A percentile compares a stretch with the other conserved stretches of the same genome.
These are phyloP conservation scores for Sequoia sempervirens DNA, from an alignment of 75 land plant species.

Conservation along the genomic window DNA sequence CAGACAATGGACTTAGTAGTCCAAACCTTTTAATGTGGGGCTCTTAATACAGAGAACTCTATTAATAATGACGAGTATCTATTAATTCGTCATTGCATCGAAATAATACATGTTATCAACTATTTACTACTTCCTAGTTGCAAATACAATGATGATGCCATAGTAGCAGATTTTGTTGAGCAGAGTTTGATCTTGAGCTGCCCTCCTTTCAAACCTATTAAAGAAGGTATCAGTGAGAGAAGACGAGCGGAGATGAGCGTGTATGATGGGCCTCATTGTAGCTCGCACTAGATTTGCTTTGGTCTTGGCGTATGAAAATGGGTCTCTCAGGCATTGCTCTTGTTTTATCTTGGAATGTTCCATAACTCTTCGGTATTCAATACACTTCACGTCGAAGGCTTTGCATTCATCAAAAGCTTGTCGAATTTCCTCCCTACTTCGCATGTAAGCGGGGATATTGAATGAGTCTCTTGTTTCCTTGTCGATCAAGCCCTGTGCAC, in stretches of 20 bases:
- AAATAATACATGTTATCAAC: not conserved
- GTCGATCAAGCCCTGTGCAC: conserved; percentile 31
- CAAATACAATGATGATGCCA: conserved; percentile 32
- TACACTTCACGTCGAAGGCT: conserved; percentile 25
- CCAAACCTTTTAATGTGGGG: too few relatives aligned
- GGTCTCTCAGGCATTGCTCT: conserved; percentile 28
- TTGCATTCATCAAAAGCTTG: conserved; percentile 22
- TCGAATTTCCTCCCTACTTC: conserved; percentile 38
- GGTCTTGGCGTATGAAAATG: conserved; percentile 30
- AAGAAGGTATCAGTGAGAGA: conserved; percentile 28
- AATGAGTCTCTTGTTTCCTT: conserved; percentile 37
- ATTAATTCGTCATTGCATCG: too few relatives aligned
- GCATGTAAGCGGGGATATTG: conserved; percentile 42
- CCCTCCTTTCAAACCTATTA: conserved; percentile 26
- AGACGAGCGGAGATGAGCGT: conserved; percentile 28
- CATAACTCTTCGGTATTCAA: conserved; percentile 22
- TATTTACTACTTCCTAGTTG: conserved; percentile 19
- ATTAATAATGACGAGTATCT: too few relatives aligned
- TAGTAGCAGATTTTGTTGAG: conserved; percentile 30
- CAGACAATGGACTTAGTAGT: too few relatives aligned
- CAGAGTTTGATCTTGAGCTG: conserved; percentile 12
- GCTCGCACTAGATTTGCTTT: conserved; percentile 30
- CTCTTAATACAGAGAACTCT: too few relatives aligned
- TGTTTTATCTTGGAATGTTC: conserved; percentile 30
- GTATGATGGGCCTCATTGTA: conserved; percentile 21